Evolutionary conservation across 371 early-diverging fungal species (phyloP).

Genomic region (Rhizomucor pusillus): DNA sequence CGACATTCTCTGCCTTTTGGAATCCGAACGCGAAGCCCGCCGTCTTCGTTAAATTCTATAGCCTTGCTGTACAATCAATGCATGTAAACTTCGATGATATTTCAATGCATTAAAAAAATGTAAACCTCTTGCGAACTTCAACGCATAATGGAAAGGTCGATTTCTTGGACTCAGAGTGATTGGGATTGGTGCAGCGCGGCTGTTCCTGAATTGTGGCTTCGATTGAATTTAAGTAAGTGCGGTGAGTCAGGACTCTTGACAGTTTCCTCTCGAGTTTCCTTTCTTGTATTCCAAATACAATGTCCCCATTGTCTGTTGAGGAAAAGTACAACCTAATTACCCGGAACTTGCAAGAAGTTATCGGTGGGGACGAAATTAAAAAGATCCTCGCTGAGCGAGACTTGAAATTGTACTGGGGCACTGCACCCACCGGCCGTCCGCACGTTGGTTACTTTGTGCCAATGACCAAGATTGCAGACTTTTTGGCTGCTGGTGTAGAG

Average conservation of each 20-base stretch:
- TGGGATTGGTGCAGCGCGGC: no score
- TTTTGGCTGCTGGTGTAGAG: slow-evolving; percentile 86
- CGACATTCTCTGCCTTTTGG: slow-evolving; percentile 95
- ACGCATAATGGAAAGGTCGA: no score
- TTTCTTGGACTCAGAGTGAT: no score
- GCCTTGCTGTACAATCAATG: no score
- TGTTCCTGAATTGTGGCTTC: no score
- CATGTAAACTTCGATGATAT: no score
- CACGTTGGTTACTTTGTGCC: slow-evolving; percentile 99
- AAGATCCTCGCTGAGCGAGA: slow-evolving; percentile 87
- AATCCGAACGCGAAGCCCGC: slow-evolving; percentile 99
- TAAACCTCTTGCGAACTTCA: no score
- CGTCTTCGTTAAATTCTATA: slow-evolving; percentile 97
- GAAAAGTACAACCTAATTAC: slow-evolving; percentile 89
- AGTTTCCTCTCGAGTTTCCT: slow-evolving; percentile 1
- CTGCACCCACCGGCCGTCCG: slow-evolving; percentile 98
- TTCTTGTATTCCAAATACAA: slow-evolving; percentile 5
- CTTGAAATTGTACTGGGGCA: slow-evolving; percentile 99
- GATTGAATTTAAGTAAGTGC: no score
- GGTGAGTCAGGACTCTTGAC: not conserved
- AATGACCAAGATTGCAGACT: slow-evolving; percentile 98
- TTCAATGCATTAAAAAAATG: no score
- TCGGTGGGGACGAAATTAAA: slow-evolving; percentile 91
- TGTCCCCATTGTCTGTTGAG: slow-evolving; percentile 54
- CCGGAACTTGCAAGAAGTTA: slow-evolving; percentile 95